A percentile compares a stretch with the other conserved stretches of the same genome.
Conservation (phyloP, 768 basidiomycete species). For the Pulveroboletus sp. region DNA sequence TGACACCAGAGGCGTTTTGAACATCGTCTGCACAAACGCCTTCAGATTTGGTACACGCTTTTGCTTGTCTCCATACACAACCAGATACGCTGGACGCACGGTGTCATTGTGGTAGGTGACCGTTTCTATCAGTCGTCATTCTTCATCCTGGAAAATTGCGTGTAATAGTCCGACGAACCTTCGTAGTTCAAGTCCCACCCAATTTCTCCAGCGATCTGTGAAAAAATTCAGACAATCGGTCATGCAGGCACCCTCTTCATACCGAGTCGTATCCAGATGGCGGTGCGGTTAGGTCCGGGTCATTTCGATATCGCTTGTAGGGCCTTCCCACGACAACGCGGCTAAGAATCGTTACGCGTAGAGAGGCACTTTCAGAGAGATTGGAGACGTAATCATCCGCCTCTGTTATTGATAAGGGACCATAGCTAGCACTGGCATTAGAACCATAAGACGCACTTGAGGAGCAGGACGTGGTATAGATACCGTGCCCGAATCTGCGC, state of each 20-base stretch:
- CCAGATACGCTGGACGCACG: conserved; percentile 58
- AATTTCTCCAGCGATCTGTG: conserved; percentile 57
- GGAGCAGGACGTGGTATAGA: conserved; percentile 62
- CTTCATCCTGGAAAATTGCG: background rate
- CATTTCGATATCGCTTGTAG: conserved; percentile 46
- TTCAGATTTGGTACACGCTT: conserved; percentile 18
- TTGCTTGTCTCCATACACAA: conserved; percentile 49
- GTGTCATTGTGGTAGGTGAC: conserved; percentile 65
- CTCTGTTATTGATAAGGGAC: conserved; percentile 36
- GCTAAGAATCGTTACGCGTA: conserved; percentile 51
- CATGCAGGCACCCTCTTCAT: conserved; percentile 27
- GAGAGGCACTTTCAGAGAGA: conserved; percentile 35
- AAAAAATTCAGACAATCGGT: background rate
- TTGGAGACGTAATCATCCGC: conserved; percentile 61
- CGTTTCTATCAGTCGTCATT: conserved; percentile 39
- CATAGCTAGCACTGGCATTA: background rate
- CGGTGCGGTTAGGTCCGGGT: conserved; percentile 42
- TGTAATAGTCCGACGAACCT: conserved; percentile 16
- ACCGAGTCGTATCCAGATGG: conserved; percentile 58
- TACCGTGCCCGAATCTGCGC: conserved; percentile 60
- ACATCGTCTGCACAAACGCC: conserved; percentile 24
- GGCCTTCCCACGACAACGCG: conserved; percentile 64
- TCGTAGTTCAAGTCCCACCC: conserved; percentile 63
- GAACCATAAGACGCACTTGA: conserved; percentile 43
- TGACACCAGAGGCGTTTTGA: conserved; percentile 30